Evolutionary conservation across 306 rosid species (phyloP).

Genomic region (Ormosia semicastrata): DNA sequence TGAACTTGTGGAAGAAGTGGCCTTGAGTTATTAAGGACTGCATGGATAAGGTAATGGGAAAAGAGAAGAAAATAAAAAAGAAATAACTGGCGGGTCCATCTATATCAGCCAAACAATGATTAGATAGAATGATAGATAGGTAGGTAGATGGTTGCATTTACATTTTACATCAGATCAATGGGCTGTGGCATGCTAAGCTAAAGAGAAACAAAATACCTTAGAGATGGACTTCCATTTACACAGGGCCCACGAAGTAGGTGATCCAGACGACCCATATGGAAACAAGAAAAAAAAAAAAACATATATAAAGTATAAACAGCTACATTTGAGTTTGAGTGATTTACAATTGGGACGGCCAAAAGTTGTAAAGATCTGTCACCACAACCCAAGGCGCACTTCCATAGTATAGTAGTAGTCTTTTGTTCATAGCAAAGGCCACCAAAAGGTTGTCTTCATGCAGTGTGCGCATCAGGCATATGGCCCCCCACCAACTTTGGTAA

Average conservation of each 20-base stretch:
- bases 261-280: slow-evolving; percentile 35
- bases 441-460: slow-evolving; percentile 24
- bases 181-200: background rate
- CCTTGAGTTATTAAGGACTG: slow-evolving; percentile 20
- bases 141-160: background rate
- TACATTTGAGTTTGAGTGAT: background rate
- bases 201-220: slow-evolving; percentile 12
- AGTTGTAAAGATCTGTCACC: slow-evolving; percentile 27
- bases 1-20: background rate
- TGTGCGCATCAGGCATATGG: slow-evolving; percentile 27
- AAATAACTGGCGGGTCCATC: background rate
- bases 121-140: slow-evolving; percentile 11
- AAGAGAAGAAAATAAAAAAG: background rate
- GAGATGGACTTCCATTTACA: background rate
- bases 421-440: slow-evolving; percentile 15
- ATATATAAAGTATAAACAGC: background rate
- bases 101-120: slow-evolving; percentile 31
- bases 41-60: slow-evolving; percentile 32
- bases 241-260: slow-evolving; percentile 43
- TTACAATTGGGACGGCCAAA: slow-evolving; percentile 50
- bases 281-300: background rate
- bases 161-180: slow-evolving; percentile 6
- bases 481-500: slow-evolving; percentile 35
- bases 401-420: background rate
- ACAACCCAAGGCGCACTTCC: slow-evolving; percentile 32